These are phyloP conservation scores for Bolboschoenoplectus hybrid DNA, from an alignment of 202 grass and related monocot genomes.

Conservation along the genomic window DNA sequence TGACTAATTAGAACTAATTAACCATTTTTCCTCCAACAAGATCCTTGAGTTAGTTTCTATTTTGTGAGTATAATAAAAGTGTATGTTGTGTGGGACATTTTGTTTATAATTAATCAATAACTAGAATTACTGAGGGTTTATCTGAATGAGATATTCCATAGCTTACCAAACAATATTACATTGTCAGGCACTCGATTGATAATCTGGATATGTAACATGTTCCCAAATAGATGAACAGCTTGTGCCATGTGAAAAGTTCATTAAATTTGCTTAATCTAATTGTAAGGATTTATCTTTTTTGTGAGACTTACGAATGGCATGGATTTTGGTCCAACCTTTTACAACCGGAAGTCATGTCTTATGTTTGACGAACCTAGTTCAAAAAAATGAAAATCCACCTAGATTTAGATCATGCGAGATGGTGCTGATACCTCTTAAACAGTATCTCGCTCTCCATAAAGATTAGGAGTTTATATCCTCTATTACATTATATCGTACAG, in stretches of 20 bases:
- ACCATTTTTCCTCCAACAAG: background rate
- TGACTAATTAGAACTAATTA: slow-evolving; percentile 31
- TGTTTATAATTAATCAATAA: slow-evolving; percentile 17
- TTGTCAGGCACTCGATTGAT: background rate
- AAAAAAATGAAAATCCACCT: too few relatives aligned
- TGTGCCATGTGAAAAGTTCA: background rate
- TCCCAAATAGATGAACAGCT: background rate
- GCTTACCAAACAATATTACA: background rate
- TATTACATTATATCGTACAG: too few relatives aligned
- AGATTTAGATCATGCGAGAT: too few relatives aligned
- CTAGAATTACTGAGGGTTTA: slow-evolving; percentile 12
- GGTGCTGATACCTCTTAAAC: too few relatives aligned
- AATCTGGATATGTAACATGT: background rate
- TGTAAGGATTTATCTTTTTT: background rate
- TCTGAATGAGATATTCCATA: background rate
- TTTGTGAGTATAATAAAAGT: slow-evolving; percentile 14
- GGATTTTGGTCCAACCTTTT: background rate
- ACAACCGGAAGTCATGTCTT: too few relatives aligned
- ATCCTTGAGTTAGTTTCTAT: background rate
- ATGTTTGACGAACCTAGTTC: too few relatives aligned
- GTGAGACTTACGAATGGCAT: background rate
- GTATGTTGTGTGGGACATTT: background rate
- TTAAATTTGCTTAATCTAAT: background rate
- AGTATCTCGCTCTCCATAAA: too few relatives aligned
- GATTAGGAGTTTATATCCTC: too few relatives aligned